phyloP scores from a whole-genome alignment of 805 yeast species.

The Pachysolen tannophilus region DNA sequence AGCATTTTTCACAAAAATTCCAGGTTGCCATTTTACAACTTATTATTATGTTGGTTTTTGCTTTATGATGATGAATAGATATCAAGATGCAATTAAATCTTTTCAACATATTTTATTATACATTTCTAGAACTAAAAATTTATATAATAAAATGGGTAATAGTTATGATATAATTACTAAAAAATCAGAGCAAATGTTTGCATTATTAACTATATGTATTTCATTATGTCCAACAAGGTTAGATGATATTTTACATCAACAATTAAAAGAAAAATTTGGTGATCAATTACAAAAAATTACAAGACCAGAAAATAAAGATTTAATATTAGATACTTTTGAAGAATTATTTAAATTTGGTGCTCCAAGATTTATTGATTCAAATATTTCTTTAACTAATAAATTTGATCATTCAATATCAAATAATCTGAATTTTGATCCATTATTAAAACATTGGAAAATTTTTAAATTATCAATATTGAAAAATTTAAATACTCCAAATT shows the following conservation, averaged over 20 bases:
- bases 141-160: conserved; percentile 28
- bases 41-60: conserved; percentile 45
- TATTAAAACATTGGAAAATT: conserved; percentile 32
- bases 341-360: conserved; percentile 38
- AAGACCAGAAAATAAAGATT: conserved; percentile 30
- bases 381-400: too few relatives aligned
- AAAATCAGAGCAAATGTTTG: conserved; percentile 43
- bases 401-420: too few relatives aligned
- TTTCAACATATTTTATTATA: conserved; percentile 38
- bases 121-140: conserved; percentile 36
- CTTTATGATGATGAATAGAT: conserved; percentile 41
- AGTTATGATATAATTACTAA: conserved; percentile 39
- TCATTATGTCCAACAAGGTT: conserved; percentile 39
- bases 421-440: conserved; percentile 28
- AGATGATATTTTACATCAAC: conserved; percentile 34
- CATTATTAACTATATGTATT: conserved; percentile 35
- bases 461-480: conserved; percentile 33
- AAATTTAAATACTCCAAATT: conserved; percentile 28
- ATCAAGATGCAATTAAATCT: conserved; percentile 40
- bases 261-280: conserved; percentile 38
- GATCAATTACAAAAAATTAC: conserved; percentile 34
- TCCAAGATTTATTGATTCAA: conserved; percentile 37
- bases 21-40: conserved; percentile 42
- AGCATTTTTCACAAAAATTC: conserved; percentile 37
- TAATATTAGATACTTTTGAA: conserved; percentile 31